Base-by-base conservation (phyloP, 805 yeast species). In the Saccharomyces jurei region DNA sequence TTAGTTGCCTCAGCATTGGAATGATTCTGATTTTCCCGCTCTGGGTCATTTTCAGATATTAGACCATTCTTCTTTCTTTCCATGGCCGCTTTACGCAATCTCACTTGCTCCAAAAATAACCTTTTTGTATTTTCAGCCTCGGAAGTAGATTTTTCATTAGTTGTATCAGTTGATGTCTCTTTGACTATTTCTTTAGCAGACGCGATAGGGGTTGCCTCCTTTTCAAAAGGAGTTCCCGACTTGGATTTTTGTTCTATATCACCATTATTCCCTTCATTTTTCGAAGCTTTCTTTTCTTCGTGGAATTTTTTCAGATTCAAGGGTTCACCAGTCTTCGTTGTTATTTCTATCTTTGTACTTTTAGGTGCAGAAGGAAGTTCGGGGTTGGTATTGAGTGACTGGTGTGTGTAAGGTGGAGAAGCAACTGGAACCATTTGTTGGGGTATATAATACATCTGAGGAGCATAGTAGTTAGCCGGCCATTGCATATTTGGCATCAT, bases 21-120 rank as follows among this genome's bases (percentile, higher is more conserved):
- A 21, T 17, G 22, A 6, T 36, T n/a, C 25, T 8, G 11, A 6
- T 6, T 17, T 8, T 36, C 44, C 13, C 4, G 11, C 11, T 36
- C 17, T 9, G 17, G 11, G 13, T 36, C 44, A 36, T 5, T 36
- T 36, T 21, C 44, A 8, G 44, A 17, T 8, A 17, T 17, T 17
- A 36, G 17, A 36, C 57, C 63, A 27, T 56, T 55, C 53, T 62
- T 67, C 55, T 65, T 63, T 54, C 56, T 62, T 52, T 67, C 69
- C 48, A 66, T 53, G 46, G 62, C 65, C 22, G 64, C 69, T 51
- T 67, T 67, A 49, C 70, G 65, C 48, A 58, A 57, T 51, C 59
- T 63, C 22, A 63, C 68, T 46, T 64, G 64, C 56, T 67, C 70
- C 50, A 67, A 55, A 50, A 67, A 66, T 22, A 61, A 60, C 53